These are phyloP conservation scores for Teunomyces kruisii DNA, from an alignment of 805 yeast species.

Conservation along the genomic window DNA sequence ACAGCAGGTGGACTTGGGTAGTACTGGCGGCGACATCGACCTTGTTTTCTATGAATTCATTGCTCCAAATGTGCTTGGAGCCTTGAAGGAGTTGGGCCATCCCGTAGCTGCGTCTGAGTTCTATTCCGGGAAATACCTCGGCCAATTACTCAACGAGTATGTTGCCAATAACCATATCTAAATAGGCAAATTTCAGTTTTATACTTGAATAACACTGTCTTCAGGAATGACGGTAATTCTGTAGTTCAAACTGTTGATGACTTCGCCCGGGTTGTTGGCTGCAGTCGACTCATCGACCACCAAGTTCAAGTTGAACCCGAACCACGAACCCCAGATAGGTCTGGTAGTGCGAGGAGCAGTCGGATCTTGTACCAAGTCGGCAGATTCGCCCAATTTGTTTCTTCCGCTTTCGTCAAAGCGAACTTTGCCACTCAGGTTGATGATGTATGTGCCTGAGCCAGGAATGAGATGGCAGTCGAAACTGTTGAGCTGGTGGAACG, in stretches of 20 bases:
- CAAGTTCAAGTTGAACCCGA: slow-evolving; percentile 61
- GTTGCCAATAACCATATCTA: slow-evolving; percentile 18
- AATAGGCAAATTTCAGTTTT: not conserved
- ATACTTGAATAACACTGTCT: slow-evolving; percentile 39
- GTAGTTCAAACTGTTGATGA: slow-evolving; percentile 63
- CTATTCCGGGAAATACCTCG: slow-evolving; percentile 35
- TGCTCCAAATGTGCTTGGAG: slow-evolving; percentile 32
- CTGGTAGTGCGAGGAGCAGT: slow-evolving; percentile 27
- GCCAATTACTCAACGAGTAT: slow-evolving; percentile 32
- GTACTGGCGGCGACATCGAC: slow-evolving; percentile 46
- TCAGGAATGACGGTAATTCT: slow-evolving; percentile 64
- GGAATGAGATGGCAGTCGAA: slow-evolving; percentile 69
- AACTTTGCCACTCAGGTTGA: slow-evolving; percentile 59
- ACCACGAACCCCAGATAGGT: slow-evolving; percentile 67
- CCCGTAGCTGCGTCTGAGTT: slow-evolving; percentile 11
- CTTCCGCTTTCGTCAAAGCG: slow-evolving; percentile 76
- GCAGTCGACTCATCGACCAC: slow-evolving; percentile 56
- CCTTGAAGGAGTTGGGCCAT: slow-evolving; percentile 28
- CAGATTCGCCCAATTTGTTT: slow-evolving; percentile 62
- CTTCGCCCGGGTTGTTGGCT: slow-evolving; percentile 28
- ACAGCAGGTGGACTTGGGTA: slow-evolving; percentile 26
- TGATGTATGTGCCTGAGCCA: slow-evolving; percentile 55
- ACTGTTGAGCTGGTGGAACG: slow-evolving; percentile 64
- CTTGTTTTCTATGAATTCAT: slow-evolving; percentile 81
- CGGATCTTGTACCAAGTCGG: slow-evolving; percentile 44